These are phyloP conservation scores for Diplocarpon mali DNA, from an alignment of 2,329 filamentous ascomycete species.

Conservation along the genomic window DNA sequence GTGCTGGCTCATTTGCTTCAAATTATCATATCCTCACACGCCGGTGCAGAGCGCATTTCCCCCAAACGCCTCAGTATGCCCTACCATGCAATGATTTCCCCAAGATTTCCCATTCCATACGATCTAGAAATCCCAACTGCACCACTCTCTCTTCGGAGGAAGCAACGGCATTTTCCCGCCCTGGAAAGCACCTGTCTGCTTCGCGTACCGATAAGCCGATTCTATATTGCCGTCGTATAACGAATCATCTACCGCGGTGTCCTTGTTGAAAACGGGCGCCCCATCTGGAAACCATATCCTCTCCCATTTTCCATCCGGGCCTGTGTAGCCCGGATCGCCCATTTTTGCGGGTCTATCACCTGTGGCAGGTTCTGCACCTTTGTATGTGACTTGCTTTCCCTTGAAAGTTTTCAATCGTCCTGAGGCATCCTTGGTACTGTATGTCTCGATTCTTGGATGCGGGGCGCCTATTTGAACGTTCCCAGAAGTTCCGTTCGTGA, in stretches of 20 bases:
- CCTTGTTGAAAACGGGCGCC: slow-evolving; percentile 48
- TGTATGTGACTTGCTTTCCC: slow-evolving; percentile 50
- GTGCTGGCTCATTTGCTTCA: too few relatives aligned
- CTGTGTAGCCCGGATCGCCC: slow-evolving; percentile 37
- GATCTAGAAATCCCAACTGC: slow-evolving; percentile 58
- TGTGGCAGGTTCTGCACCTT: slow-evolving; percentile 25
- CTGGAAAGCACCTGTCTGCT: slow-evolving; percentile 55
- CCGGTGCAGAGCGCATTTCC: too few relatives aligned
- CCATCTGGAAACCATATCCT: slow-evolving; percentile 67
- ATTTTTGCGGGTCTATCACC: neutral
- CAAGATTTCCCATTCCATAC: neutral
- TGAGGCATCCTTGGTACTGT: slow-evolving; percentile 14
- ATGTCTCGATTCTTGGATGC: slow-evolving; percentile 14
- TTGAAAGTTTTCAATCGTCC: slow-evolving; percentile 48
- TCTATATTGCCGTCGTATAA: slow-evolving; percentile 49
- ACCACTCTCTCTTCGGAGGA: slow-evolving; percentile 69
- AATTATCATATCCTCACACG: too few relatives aligned
- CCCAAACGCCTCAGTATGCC: too few relatives aligned
- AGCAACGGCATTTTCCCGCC: slow-evolving; percentile 63
- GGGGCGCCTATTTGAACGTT: neutral
- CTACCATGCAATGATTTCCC: neutral
- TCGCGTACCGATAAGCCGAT: slow-evolving; percentile 53
- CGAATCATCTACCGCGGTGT: slow-evolving; percentile 48
- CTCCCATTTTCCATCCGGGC: slow-evolving; percentile 43
- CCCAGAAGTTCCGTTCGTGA: slow-evolving; percentile 2